A percentile compares a stretch with the other conserved stretches of the same genome.
These are phyloP conservation scores for Amborella trichopoda DNA, from an alignment of 164 flowering plant species.

Conservation along the genomic window DNA sequence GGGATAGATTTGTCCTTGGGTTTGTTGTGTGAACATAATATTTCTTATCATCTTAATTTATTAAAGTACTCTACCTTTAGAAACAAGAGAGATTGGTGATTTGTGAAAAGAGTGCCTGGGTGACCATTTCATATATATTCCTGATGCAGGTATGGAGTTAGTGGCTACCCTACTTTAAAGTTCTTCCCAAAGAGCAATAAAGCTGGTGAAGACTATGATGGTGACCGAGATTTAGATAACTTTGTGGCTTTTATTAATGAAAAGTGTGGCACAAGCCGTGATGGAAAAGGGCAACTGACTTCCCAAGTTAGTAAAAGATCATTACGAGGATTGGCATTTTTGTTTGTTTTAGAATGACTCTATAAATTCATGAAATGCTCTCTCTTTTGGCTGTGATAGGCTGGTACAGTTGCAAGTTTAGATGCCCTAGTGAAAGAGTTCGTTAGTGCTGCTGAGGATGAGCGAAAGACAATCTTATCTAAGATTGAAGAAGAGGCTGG, in stretches of 20 bases:
- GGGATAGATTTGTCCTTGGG: too few species aligned
- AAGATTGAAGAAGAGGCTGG: conserved; percentile 63
- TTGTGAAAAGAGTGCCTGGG: too few species aligned
- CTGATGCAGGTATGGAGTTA: conserved; percentile 69
- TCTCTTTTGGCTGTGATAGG: conserved; percentile 24
- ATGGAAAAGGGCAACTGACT: conserved; percentile 80
- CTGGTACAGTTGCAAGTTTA: conserved; percentile 57
- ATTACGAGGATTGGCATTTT: neutral
- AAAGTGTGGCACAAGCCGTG: conserved; percentile 79
- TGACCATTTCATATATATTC: too few species aligned
- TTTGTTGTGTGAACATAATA: too few species aligned
- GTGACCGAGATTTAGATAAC: conserved; percentile 80
- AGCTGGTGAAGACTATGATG: conserved; percentile 92
- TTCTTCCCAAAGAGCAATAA: conserved; percentile 90
- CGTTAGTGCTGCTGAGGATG: conserved; percentile 48
- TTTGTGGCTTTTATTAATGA: conserved; percentile 85
- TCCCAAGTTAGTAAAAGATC: conserved; percentile 35
- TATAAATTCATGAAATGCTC: neutral
- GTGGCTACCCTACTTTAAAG: conserved; percentile 91
- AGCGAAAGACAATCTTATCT: conserved; percentile 50
- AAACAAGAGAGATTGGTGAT: too few species aligned
- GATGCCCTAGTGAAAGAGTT: conserved; percentile 76
- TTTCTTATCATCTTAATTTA: too few species aligned
- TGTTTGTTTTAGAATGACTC: neutral
- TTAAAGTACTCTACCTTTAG: too few species aligned